Evolutionary conservation across 1,284 basidiomycete genomes (phyloP).

Genomic region (Ustilago hordei): DNA sequence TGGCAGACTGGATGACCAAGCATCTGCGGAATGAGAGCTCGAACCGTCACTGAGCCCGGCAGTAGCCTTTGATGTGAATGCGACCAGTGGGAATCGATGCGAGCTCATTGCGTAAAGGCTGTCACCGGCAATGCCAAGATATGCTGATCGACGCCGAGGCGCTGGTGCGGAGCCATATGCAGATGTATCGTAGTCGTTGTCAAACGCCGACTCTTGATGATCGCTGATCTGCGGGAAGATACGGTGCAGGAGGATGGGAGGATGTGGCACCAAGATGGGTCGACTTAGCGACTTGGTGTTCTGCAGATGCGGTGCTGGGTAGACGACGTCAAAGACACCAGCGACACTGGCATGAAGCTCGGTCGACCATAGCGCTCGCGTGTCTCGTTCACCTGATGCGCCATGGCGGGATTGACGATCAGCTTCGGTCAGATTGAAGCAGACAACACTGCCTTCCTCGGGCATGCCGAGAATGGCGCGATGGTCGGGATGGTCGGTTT

Average conservation of each 20-base stretch:
- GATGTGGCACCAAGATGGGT: constrained; percentile 57
- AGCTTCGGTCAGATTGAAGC: constrained; percentile 57
- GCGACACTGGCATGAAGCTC: constrained; percentile 54
- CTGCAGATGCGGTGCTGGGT: constrained; percentile 51
- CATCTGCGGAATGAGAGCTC: constrained; percentile 13
- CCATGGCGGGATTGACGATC: constrained; percentile 14
- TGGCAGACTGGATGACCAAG: constrained; percentile 30
- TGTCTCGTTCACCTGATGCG: constrained; percentile 10
- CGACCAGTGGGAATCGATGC: constrained; percentile 56
- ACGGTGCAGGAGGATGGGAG: constrained; percentile 42
- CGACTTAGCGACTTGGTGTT: constrained; percentile 51
- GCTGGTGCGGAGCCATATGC: constrained; percentile 3
- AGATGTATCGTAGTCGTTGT: constrained; percentile 2
- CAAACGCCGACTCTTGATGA: constrained; percentile 8
- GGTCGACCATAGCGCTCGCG: constrained; percentile 46
- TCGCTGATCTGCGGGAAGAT: constrained; percentile 53
- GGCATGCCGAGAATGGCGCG: constrained; percentile 61
- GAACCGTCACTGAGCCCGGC: constrained; percentile 33
- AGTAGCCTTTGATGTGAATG: constrained; percentile 45
- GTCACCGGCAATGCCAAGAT: constrained; percentile 60
- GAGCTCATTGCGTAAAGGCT: constrained; percentile 63
- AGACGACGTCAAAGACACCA: constrained; percentile 61
- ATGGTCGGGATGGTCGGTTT: constrained; percentile 48
- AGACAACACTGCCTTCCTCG: constrained; percentile 63
- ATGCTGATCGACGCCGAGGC: constrained; percentile 41